Evolutionary conservation across 169 alveolate species (phyloP).

Genomic region (Neospora caninum): DNA sequence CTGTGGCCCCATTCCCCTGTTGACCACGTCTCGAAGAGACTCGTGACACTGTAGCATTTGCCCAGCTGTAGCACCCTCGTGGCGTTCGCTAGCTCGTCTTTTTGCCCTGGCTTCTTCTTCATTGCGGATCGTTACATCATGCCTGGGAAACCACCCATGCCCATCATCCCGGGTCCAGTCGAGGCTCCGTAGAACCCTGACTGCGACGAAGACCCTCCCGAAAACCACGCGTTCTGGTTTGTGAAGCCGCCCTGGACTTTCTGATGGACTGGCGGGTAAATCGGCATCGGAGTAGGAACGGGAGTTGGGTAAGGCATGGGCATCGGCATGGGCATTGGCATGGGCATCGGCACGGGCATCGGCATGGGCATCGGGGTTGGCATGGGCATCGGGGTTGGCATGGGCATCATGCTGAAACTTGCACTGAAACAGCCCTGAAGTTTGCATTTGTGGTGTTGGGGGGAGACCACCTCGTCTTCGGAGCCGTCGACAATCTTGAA

Average conservation of each 20-base stretch:
- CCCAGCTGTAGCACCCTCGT: too few relatives aligned
- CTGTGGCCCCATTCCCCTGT: too few relatives aligned
- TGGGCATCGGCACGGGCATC: background rate
- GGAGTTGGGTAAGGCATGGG: background rate
- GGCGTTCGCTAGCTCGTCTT: background rate
- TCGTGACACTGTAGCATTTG: too few relatives aligned
- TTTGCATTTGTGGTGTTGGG: slow-evolving; percentile 26
- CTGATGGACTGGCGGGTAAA: background rate
- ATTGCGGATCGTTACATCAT: background rate
- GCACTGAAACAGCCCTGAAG: background rate
- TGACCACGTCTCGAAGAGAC: too few relatives aligned
- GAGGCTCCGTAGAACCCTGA: slow-evolving; percentile 12
- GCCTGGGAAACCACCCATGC: background rate
- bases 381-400: slow-evolving; percentile 27
- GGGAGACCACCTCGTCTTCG: slow-evolving; percentile 2
- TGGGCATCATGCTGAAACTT: slow-evolving; percentile 8
- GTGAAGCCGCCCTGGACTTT: background rate
- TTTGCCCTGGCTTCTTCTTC: background rate
- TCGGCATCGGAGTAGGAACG: background rate
- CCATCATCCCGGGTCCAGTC: background rate
- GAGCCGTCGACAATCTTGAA: background rate
- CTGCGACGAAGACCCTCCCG: slow-evolving; percentile 19
- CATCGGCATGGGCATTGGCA: background rate
- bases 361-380: slow-evolving; percentile 15
- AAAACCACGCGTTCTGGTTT: slow-evolving; percentile 18